These are phyloP conservation scores for Oryza meridionalis DNA, from an alignment of 176 grass and related monocot genomes.

Conservation along the genomic window DNA sequence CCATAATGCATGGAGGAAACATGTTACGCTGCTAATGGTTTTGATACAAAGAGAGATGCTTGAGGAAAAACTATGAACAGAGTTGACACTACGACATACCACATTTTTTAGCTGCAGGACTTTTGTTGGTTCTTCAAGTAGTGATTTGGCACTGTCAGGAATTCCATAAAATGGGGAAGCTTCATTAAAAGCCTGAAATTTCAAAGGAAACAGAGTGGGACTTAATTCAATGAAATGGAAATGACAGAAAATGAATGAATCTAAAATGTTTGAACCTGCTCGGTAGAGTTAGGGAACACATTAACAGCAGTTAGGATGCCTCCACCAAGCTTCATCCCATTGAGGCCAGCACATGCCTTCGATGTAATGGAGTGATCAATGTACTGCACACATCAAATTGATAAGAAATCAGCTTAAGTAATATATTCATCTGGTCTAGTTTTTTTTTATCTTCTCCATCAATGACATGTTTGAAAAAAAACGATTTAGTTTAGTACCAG, in stretches of 20 bases:
- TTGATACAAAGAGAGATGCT: not conserved
- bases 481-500: conserved; percentile 25
- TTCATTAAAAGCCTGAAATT: conserved; percentile 53
- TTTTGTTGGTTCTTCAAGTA: conserved; percentile 73
- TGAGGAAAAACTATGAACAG: conserved; percentile 19
- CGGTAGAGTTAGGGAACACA: conserved; percentile 55
- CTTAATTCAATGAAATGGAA: conserved; percentile 39
- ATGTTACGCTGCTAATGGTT: conserved; percentile 11
- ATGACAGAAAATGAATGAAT: conserved; percentile 36
- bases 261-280: conserved; percentile 50
- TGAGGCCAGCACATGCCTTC: conserved; percentile 94
- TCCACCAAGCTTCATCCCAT: conserved; percentile 90
- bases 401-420: conserved; percentile 28
- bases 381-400: conserved; percentile 65
- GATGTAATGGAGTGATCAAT: conserved; percentile 73
- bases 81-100: conserved; percentile 57
- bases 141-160: conserved; percentile 67
- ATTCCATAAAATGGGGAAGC: conserved; percentile 73
- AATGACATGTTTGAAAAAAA: not conserved
- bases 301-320: conserved; percentile 68
- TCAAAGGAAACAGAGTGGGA: conserved; percentile 18
- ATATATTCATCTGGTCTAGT: not conserved
- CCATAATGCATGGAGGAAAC: conserved; percentile 16
- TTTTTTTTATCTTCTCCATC: not conserved
- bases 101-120: conserved; percentile 83